Evolutionary conservation across 805 yeast genomes (phyloP).

Genomic region (Wickerhamomyces canadensis): DNA sequence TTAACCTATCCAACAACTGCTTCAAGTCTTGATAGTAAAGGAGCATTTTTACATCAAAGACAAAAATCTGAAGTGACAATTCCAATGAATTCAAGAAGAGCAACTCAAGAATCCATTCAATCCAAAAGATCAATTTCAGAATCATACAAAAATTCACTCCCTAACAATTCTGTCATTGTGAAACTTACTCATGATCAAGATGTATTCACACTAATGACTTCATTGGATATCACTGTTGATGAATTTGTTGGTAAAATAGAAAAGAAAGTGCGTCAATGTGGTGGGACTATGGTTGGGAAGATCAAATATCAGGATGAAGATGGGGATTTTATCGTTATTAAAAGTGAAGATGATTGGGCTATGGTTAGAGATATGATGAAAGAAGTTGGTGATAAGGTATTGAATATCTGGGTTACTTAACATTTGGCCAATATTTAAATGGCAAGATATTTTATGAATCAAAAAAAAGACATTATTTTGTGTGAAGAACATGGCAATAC

Average conservation of each 20-base stretch:
- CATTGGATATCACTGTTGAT: conserved; percentile 42
- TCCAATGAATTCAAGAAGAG: conserved; percentile 14
- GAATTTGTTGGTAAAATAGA: conserved; percentile 55
- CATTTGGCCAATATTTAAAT: background rate
- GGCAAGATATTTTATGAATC: no score
- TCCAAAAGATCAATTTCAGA: conserved; percentile 35
- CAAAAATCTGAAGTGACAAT: conserved; percentile 22
- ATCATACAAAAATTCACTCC: conserved; percentile 32
- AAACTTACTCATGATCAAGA: conserved; percentile 38
- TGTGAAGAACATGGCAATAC: no score
- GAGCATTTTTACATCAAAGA: conserved; percentile 16
- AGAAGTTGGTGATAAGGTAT: conserved; percentile 43
- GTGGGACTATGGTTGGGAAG: conserved; percentile 41
- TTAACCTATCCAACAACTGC: conserved; percentile 8
- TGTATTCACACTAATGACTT: conserved; percentile 62
- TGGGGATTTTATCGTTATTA: conserved; percentile 85
- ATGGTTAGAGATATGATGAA: conserved; percentile 72
- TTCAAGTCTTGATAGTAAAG: conserved; percentile 5
- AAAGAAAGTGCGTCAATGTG: conserved; percentile 49
- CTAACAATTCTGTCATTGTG: conserved; percentile 32
- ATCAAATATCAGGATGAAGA: conserved; percentile 90
- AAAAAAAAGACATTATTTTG: no score
- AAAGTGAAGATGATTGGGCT: conserved; percentile 81
- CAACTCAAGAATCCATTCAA: conserved; percentile 23
- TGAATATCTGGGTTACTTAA: conserved; percentile 36